These are phyloP conservation scores for Lachnellula subtilissima DNA, from an alignment of 2,329 filamentous ascomycete species.

Conservation along the genomic window DNA sequence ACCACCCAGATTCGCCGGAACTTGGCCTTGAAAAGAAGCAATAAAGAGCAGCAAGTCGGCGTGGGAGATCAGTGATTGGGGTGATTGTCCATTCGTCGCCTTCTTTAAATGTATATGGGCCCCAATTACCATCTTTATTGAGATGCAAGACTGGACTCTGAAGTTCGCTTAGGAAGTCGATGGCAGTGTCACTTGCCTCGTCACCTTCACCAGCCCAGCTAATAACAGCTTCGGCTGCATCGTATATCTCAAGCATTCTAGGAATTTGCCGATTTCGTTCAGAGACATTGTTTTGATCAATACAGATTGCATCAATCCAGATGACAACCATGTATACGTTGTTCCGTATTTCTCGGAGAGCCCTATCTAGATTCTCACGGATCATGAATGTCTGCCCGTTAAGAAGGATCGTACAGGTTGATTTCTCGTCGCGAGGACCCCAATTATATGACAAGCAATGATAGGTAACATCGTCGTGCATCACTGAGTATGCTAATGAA, in stretches of 20 bases:
- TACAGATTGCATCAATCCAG: slow-evolving; percentile 18
- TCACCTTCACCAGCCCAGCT: slow-evolving; percentile 7
- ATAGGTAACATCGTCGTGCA: slow-evolving; percentile 6
- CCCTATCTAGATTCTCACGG: slow-evolving; percentile 7
- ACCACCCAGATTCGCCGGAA: slow-evolving; percentile 34
- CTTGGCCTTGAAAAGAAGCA: slow-evolving; percentile 6
- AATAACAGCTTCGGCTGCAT: slow-evolving; percentile 5
- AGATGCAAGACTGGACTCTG: background rate
- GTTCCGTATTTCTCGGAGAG: slow-evolving; percentile 2
- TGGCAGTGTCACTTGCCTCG: slow-evolving; percentile 1
- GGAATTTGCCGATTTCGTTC: slow-evolving; percentile 12
- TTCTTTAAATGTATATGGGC: background rate
- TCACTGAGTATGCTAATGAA: slow-evolving; percentile 3
- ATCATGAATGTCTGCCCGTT: slow-evolving; percentile 10
- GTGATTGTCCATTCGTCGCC: background rate
- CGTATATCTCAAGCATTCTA: slow-evolving; percentile 13
- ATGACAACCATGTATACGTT: background rate
- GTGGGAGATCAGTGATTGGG: background rate
- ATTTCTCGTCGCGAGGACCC: slow-evolving; percentile 6
- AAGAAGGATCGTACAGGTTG: slow-evolving; percentile 1
- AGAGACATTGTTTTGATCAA: slow-evolving; percentile 8
- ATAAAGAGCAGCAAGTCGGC: slow-evolving; percentile 9
- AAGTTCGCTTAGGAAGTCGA: slow-evolving; percentile 3
- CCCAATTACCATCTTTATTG: background rate
- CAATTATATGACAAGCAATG: slow-evolving; percentile 11